These are phyloP conservation scores for Trichoderma virens DNA, from an alignment of 495 filamentous ascomycete genomes.

Conservation along the genomic window DNA sequence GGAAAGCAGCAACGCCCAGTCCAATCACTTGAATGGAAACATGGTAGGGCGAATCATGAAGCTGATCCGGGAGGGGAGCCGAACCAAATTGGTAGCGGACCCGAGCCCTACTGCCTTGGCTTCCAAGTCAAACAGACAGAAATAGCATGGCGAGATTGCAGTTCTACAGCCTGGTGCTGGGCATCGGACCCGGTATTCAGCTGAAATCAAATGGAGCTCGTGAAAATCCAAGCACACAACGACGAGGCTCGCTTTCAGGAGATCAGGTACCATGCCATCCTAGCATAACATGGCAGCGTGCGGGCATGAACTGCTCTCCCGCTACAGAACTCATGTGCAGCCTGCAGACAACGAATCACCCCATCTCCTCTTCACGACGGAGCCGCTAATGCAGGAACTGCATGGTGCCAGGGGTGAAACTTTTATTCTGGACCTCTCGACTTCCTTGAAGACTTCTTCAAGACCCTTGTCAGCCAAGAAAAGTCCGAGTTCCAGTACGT, in stretches of 20 bases:
- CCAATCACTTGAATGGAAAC: neutral
- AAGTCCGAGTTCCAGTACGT: neutral
- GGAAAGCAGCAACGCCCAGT: neutral
- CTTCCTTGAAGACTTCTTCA: conserved; percentile 1
- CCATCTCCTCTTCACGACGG: neutral
- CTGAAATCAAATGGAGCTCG: neutral
- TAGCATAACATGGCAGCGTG: neutral
- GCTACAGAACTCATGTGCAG: neutral
- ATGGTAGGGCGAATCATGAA: neutral
- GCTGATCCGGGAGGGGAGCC: conserved; percentile 6
- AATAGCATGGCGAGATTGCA: conserved; percentile 1
- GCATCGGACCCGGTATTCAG: neutral
- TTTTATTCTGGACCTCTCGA: neutral
- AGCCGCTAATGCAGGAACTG: conserved; percentile 9
- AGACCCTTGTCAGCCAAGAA: neutral
- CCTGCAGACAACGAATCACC: neutral
- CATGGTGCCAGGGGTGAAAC: conserved; percentile 1
- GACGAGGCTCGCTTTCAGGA: neutral
- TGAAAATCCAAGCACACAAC: neutral
- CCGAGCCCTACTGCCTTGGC: neutral
- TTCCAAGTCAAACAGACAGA: neutral
- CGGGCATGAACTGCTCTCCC: neutral
- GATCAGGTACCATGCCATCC: neutral
- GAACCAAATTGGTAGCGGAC: neutral
- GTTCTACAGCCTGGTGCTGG: neutral